These are phyloP conservation scores for Capronia epimyces DNA, from an alignment of 2,329 filamentous ascomycete species.

Conservation along the genomic window DNA sequence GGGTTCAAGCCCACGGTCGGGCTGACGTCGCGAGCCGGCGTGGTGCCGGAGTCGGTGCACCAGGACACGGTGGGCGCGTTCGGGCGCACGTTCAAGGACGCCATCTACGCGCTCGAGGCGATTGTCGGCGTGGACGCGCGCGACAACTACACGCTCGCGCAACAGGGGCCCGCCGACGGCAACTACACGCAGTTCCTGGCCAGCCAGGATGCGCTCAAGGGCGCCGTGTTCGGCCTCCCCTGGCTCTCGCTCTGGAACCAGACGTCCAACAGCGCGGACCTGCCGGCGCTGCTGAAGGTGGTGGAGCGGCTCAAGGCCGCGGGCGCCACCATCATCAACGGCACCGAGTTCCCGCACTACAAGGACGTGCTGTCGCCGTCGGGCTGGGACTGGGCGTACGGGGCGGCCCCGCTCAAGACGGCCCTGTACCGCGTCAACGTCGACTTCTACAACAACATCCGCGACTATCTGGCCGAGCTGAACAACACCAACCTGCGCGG, in stretches of 20 bases:
- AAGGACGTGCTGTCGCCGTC: conserved; percentile 57
- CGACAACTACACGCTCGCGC: conserved; percentile 62
- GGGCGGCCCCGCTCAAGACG: conserved; percentile 59
- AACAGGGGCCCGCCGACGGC: conserved; percentile 47
- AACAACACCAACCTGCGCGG: conserved; percentile 55
- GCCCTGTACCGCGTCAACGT: conserved; percentile 60
- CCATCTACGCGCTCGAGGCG: conserved; percentile 1
- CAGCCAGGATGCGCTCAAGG: conserved; percentile 50
- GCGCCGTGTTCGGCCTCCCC: conserved; percentile 63
- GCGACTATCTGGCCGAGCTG: conserved; percentile 57
- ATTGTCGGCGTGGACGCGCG: conserved; percentile 43
- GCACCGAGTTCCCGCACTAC: conserved; percentile 61
- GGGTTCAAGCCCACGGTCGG: conserved; percentile 33
- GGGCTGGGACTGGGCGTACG: conserved; percentile 70
- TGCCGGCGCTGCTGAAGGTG: conserved; percentile 52
- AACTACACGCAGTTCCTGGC: conserved; percentile 57
- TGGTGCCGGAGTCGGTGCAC: conserved; percentile 28
- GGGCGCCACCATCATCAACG: conserved; percentile 64
- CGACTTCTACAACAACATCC: conserved; percentile 56
- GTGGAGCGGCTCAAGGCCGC: conserved; percentile 52
- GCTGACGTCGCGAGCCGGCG: conserved; percentile 28
- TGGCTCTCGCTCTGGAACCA: conserved; percentile 65
- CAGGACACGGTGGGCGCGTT: conserved; percentile 26
- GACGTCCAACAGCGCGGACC: conserved; percentile 53
- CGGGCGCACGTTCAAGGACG: conserved; percentile 22